phyloP scores from a whole-genome alignment of 805 yeast genomes.

The Starmerella vitae region DNA sequence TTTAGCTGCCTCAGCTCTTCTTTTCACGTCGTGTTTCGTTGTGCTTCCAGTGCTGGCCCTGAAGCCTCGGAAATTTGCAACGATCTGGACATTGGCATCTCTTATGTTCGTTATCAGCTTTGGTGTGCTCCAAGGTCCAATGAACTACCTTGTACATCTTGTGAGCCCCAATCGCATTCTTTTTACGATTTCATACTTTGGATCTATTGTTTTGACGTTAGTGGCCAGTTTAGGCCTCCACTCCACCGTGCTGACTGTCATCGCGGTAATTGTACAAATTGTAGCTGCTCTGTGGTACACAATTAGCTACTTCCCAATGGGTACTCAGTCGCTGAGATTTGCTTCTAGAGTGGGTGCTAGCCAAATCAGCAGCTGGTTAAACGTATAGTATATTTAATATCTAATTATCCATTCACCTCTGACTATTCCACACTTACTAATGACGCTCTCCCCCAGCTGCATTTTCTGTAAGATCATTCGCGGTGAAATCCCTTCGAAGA shows the following conservation, averaged over 20 bases:
- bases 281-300: constrained; percentile 84
- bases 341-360: constrained; percentile 44
- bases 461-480: constrained; percentile 89
- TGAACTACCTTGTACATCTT: constrained; percentile 61
- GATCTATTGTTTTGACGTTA: constrained; percentile 65
- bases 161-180: constrained; percentile 62
- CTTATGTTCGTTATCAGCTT: constrained; percentile 75
- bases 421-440: too few relatives aligned
- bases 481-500: constrained; percentile 90
- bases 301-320: constrained; percentile 89
- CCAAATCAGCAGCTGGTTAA: constrained; percentile 36
- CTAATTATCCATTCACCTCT: too few relatives aligned
- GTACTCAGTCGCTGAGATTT: constrained; percentile 59
- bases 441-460: constrained; percentile 33
- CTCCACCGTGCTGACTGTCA: constrained; percentile 60
- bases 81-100: constrained; percentile 79
- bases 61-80: constrained; percentile 82
- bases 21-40: constrained; percentile 70
- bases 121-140: constrained; percentile 86
- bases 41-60: constrained; percentile 80
- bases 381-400: too few relatives aligned
- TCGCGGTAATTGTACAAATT: constrained; percentile 63
- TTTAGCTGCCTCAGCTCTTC: constrained; percentile 59
- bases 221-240: constrained; percentile 60
- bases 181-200: constrained; percentile 67